Conservation (phyloP, 2,329 filamentous ascomycete species). For the Trichoderma hamatum region DNA sequence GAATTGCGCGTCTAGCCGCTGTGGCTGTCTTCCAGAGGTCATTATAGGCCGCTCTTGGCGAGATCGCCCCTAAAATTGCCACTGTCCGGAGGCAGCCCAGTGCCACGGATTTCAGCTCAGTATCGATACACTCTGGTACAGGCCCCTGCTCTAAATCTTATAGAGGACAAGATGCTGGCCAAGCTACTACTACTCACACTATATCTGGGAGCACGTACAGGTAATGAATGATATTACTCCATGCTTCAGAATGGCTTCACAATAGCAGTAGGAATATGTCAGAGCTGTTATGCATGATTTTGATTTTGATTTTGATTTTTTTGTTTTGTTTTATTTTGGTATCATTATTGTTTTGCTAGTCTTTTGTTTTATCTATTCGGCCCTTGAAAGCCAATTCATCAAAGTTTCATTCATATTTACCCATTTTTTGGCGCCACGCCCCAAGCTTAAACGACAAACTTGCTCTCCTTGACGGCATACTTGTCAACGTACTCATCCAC, state of each 20-base stretch:
- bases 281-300: not conserved
- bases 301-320: not conserved
- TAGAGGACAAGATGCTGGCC: too few species aligned
- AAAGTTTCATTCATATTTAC: not conserved
- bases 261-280: not conserved
- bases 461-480: slow-evolving; percentile 66
- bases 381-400: not conserved
- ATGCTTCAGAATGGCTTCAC: not conserved
- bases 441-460: slow-evolving; percentile 47
- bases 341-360: not conserved
- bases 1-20: not conserved
- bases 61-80: not conserved
- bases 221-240: not conserved
- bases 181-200: too few species aligned
- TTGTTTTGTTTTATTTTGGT: not conserved
- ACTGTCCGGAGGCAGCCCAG: slow-evolving; percentile 16
- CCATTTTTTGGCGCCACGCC: not conserved
- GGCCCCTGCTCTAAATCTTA: not conserved
- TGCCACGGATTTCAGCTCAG: not conserved
- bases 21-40: not conserved
- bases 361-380: not conserved
- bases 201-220: too few species aligned
- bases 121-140: not conserved
- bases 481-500: slow-evolving; percentile 94
- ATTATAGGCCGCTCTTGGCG: not conserved